Conservation (phyloP, 257 asterid genomes). For the Cinchona pubescens region DNA sequence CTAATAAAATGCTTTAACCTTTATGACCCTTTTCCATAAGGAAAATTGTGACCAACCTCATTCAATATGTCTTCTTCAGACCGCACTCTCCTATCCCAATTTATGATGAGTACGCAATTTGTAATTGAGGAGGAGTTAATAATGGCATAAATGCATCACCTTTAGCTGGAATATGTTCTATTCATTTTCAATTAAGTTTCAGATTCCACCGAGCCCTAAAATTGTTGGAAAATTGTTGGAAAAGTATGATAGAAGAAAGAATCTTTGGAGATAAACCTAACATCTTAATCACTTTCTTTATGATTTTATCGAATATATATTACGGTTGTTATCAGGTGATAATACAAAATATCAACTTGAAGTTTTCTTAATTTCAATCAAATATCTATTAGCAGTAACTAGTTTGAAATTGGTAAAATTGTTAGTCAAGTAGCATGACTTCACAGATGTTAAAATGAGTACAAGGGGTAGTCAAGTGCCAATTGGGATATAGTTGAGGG, state of each 20-base stretch:
- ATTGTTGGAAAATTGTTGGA: neutral
- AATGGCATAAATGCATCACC: neutral
- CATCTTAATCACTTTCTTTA: neutral
- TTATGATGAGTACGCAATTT: too few relatives aligned
- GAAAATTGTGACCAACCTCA: neutral
- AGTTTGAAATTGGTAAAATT: neutral
- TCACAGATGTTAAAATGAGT: neutral
- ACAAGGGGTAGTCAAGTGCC: too few relatives aligned
- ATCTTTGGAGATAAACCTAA: neutral
- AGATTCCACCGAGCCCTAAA: neutral
- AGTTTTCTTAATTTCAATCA: neutral
- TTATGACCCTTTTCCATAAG: neutral
- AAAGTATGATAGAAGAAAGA: neutral
- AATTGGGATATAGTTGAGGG: too few relatives aligned
- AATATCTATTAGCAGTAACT: neutral
- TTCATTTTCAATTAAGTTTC: neutral
- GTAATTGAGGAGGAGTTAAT: neutral
- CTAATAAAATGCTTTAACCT: too few relatives aligned
- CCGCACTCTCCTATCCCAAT: neutral
- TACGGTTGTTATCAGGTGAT: neutral
- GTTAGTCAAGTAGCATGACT: neutral
- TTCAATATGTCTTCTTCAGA: neutral
- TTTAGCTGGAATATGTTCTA: conserved; percentile 1
- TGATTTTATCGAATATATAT: neutral
- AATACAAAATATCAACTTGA: neutral